These are phyloP conservation scores for Colletotrichum sp. DNA, from an alignment of 2,329 filamentous ascomycete species.

Conservation along the genomic window DNA sequence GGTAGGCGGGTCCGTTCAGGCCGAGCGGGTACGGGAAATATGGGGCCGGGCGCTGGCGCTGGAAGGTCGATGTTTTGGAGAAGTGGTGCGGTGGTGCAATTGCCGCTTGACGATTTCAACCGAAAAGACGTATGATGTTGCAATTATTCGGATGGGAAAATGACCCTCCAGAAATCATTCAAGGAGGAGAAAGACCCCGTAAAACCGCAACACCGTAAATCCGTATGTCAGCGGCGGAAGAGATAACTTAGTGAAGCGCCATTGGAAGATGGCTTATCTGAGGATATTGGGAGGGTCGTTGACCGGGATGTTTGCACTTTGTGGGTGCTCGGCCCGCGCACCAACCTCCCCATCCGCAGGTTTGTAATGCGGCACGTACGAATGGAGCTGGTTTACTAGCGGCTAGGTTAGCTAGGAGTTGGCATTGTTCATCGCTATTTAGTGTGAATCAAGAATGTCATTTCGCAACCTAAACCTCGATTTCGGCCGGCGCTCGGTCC, in stretches of 20 bases:
- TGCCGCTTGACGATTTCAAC: background rate
- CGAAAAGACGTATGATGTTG: background rate
- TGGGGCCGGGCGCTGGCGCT: background rate
- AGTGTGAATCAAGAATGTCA: background rate
- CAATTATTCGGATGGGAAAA: background rate
- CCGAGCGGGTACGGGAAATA: background rate
- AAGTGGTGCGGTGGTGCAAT: background rate
- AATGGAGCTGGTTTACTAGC: background rate
- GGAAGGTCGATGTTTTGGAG: background rate
- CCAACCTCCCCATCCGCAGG: background rate
- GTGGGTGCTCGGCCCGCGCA: background rate
- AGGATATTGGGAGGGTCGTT: background rate
- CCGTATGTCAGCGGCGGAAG: background rate
- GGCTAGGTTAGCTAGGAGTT: background rate
- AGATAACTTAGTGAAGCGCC: background rate
- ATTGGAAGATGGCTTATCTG: background rate
- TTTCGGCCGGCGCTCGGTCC: background rate
- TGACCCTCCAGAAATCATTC: background rate
- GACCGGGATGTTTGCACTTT: background rate
- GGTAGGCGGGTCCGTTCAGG: background rate
- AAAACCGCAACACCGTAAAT: background rate
- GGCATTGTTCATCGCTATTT: background rate
- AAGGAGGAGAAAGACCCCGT: background rate
- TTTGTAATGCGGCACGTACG: background rate
- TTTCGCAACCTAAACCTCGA: background rate